Evolutionary conservation across 2,329 filamentous ascomycete species (phyloP).

Genomic region (Aspergillus sp.): DNA sequence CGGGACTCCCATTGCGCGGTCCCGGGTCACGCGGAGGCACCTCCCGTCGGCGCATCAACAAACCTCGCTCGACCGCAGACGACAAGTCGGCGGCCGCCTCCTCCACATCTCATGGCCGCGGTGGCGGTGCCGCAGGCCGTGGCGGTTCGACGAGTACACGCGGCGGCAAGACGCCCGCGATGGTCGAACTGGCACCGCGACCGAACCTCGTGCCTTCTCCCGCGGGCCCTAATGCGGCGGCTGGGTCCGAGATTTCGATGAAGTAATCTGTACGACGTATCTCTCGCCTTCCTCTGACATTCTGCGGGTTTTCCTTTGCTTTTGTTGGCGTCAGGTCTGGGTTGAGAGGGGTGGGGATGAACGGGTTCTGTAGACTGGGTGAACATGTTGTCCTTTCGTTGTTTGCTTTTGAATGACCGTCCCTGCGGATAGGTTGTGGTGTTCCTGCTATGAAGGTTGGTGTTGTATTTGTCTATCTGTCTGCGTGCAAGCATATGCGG

Average conservation of each 20-base stretch:
- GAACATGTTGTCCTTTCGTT: not conserved
- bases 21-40: conserved; percentile 74
- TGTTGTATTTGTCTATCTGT: not conserved
- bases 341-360: not conserved
- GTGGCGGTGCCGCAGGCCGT: conserved; percentile 25
- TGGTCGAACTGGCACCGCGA: conserved; percentile 29
- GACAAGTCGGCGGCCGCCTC: conserved; percentile 67
- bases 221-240: conserved; percentile 18
- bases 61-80: conserved; percentile 76
- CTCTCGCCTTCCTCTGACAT: not conserved
- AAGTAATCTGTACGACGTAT: conserved; percentile 19
- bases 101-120: conserved; percentile 26
- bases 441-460: conserved; percentile 2
- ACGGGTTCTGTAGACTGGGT: conserved; percentile 5
- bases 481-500: conserved; percentile 1
- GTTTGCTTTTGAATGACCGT: not conserved
- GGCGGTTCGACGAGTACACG: conserved; percentile 25
- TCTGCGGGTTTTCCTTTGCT: not conserved
- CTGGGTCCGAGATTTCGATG: conserved; percentile 26
- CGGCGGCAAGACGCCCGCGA: conserved; percentile 26
- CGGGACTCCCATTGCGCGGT: conserved; percentile 68
- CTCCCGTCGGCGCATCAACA: conserved; percentile 79
- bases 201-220: conserved; percentile 23
- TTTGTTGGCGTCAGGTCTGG: not conserved
- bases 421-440: not conserved